phyloP scores from a whole-genome alignment of 257 asterid genomes.

The Haberlea rhodopensis region DNA sequence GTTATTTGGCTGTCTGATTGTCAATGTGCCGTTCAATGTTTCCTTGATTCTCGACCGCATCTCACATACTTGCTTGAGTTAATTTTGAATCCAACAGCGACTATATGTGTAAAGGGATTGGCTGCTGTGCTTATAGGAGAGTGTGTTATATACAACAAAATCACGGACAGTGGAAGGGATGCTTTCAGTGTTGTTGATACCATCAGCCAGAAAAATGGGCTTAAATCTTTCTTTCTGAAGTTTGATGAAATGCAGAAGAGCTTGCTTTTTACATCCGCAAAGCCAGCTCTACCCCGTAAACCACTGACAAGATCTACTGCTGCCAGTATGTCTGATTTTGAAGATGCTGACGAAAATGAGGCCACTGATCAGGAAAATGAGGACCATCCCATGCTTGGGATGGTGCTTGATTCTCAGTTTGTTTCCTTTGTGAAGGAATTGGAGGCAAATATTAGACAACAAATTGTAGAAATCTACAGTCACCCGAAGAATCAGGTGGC shows the following conservation, averaged over 20 bases:
- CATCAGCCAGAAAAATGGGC: slow-evolving; percentile 76
- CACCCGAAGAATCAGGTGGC: slow-evolving; percentile 85
- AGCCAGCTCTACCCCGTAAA: slow-evolving; percentile 53
- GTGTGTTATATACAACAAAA: slow-evolving; percentile 62
- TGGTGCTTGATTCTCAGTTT: slow-evolving; percentile 70
- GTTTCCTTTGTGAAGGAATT: slow-evolving; percentile 56
- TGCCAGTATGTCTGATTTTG: slow-evolving; percentile 87
- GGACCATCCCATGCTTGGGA: slow-evolving; percentile 67
- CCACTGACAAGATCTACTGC: slow-evolving; percentile 77
- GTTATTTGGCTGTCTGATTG: slow-evolving; percentile 75
- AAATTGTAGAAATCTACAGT: slow-evolving; percentile 68
- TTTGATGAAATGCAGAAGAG: slow-evolving; percentile 81
- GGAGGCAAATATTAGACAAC: slow-evolving; percentile 70
- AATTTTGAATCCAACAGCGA: slow-evolving; percentile 53
- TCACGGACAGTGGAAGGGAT: slow-evolving; percentile 47
- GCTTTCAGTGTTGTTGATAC: slow-evolving; percentile 73
- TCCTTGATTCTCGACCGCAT: slow-evolving; percentile 83
- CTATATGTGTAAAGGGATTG: slow-evolving; percentile 66
- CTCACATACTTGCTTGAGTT: slow-evolving; percentile 83
- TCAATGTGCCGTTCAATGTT: slow-evolving; percentile 81
- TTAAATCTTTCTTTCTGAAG: slow-evolving; percentile 65
- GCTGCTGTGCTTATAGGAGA: slow-evolving; percentile 77
- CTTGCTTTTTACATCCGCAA: slow-evolving; percentile 60
- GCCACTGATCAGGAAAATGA: slow-evolving; percentile 48
- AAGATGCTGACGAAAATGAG: slow-evolving; percentile 69